Conservation (phyloP, 2,329 filamentous ascomycete species). For the Lasiodiplodia gonubiensis region DNA sequence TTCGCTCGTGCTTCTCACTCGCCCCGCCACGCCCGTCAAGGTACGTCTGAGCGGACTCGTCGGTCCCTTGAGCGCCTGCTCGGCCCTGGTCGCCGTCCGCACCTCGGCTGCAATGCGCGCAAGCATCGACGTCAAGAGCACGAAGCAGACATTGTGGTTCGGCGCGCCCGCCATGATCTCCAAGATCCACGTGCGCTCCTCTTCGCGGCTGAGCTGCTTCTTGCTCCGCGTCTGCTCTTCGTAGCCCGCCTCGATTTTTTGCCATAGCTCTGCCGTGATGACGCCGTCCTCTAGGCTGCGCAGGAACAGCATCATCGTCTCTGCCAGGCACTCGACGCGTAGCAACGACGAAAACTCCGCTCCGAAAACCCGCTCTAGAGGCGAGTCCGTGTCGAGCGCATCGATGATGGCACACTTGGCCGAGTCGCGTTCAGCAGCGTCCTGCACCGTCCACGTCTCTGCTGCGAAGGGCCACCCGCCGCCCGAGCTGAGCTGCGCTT, state of each 20-base stretch:
- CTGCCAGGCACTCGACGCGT: slow-evolving; percentile 75
- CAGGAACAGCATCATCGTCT: slow-evolving; percentile 76
- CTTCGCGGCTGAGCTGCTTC: slow-evolving; percentile 55
- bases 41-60: slow-evolving; percentile 27
- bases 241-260: slow-evolving; percentile 65
- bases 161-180: slow-evolving; percentile 73
- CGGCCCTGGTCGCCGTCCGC: slow-evolving; percentile 49
- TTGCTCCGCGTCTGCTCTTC: slow-evolving; percentile 50
- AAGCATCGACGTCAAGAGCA: slow-evolving; percentile 82
- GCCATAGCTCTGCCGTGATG: slow-evolving; percentile 73
- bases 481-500: slow-evolving; percentile 5
- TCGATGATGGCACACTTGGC: slow-evolving; percentile 58
- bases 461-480: slow-evolving; percentile 65
- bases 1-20: slow-evolving; percentile 47
- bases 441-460: slow-evolving; percentile 54
- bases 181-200: slow-evolving; percentile 67
- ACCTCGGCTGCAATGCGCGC: slow-evolving; percentile 63
- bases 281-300: slow-evolving; percentile 78
- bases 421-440: slow-evolving; percentile 49
- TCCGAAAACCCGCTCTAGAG: slow-evolving; percentile 65
- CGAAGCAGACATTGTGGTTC: slow-evolving; percentile 85
- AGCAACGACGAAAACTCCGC: slow-evolving; percentile 66
- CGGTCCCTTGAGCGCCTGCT: slow-evolving; percentile 32
- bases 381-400: slow-evolving; percentile 73
- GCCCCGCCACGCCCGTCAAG: slow-evolving; percentile 28